Conservation (phyloP, 768 basidiomycete species). For the Lactarius tabidus region DNA sequence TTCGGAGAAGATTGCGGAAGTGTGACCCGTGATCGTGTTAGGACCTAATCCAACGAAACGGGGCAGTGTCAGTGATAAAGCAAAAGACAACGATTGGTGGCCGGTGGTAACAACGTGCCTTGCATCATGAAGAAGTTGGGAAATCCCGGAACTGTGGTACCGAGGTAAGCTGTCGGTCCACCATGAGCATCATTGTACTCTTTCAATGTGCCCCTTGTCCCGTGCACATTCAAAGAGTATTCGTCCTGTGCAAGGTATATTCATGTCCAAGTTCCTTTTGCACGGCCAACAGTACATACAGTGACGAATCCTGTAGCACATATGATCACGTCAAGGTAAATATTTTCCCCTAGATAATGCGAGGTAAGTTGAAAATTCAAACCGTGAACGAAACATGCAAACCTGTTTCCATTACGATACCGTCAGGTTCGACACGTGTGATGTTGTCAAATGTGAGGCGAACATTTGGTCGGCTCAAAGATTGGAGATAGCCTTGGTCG, state of each 20-base stretch:
- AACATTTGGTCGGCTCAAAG: conserved; percentile 50
- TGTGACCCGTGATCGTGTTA: conserved; percentile 53
- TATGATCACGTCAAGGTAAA: conserved; percentile 52
- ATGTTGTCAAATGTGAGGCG: conserved; percentile 47
- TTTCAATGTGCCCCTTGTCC: conserved; percentile 34
- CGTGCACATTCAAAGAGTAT: conserved; percentile 13
- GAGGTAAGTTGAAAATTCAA: not conserved
- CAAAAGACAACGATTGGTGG: not conserved
- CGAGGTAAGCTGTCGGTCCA: conserved; percentile 52
- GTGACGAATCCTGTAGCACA: conserved; percentile 51
- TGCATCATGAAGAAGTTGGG: conserved; percentile 24
- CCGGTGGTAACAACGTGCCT: not conserved
- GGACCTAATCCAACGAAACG: conserved; percentile 31
- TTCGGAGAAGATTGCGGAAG: conserved; percentile 51
- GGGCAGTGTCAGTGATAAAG: not conserved
- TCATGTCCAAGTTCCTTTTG: not conserved
- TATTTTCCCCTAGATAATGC: conserved; percentile 35
- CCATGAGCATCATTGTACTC: conserved; percentile 47
- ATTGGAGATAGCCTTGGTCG: conserved; percentile 53
- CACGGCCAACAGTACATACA: conserved; percentile 32
- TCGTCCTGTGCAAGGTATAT: conserved; percentile 3
- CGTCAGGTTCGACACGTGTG: conserved; percentile 43
- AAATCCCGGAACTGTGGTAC: conserved; percentile 28
- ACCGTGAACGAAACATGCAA: not conserved
- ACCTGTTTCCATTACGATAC: conserved; percentile 42